Evolutionary conservation across 306 rosid genomes (phyloP), one percentile per base, ranked within the genome.

Genomic region (Prosopis cineraria): DNA sequence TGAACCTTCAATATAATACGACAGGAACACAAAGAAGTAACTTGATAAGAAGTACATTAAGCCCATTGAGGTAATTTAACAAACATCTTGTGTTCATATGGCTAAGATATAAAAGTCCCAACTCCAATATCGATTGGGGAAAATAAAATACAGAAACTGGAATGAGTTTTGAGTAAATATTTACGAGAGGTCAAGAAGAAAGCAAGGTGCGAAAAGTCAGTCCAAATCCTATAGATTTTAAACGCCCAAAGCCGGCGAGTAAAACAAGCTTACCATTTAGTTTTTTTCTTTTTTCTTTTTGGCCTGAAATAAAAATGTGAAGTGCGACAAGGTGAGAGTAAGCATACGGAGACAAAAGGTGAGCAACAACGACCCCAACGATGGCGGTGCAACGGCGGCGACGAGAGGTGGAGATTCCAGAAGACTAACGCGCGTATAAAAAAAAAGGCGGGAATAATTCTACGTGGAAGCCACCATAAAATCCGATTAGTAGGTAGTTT

Each of bases 21-120:
- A 41, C 30, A 64, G 8, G 12, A 8, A 55, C 5, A 20, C 24
- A 55, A 22, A 33, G 25, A 41, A 31, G 69, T 34, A 19, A 36
- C 10, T 8, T 64, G 11, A 7, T 63, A 63, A 63, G 25, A 33
- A 31, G 24, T 14, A 17, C 43, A 62, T 27, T 60, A 14, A 30
- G 2, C 14, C 22, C 27, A 39, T 34, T 74, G 30, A 69, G 84
- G 20, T 10, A 81, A n/a, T 81, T 75, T 69, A 81, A 75, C 80
- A 62, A 75, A 75, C 84, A 81, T 52, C 24, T 75, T 30, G 72
- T 10, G 47, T 47, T 64, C 45, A 36, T 36, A 60, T 20, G 16
- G 64, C 25, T n/a, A 64, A n/a, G 12, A 48, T 44, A 37, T 14
- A 25, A 30, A 29, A 63, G 16, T 50, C n/a, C 48, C 60, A n/a